These are phyloP conservation scores for Isoetes engelmannii DNA, from an alignment of 83 land plant genomes.

Conservation along the genomic window DNA sequence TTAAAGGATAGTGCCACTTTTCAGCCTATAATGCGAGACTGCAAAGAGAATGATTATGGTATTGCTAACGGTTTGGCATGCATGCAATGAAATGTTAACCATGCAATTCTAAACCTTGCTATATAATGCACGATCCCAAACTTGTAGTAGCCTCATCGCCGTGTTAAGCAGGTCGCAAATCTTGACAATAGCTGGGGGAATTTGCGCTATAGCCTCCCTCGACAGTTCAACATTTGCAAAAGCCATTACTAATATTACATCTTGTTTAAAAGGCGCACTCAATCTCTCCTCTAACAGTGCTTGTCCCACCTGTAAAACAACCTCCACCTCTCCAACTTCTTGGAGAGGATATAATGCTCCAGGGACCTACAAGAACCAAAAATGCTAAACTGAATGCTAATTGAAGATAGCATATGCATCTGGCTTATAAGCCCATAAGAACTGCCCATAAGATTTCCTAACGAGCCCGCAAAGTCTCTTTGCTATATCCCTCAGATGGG, in stretches of 20 bases:
- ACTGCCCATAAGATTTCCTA: conserved; percentile 76
- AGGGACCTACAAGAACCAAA: conserved; percentile 48
- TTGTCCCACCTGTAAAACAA: conserved; percentile 66
- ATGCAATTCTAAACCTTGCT: no score
- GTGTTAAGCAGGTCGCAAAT: conserved; percentile 73
- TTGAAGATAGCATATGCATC: not conserved
- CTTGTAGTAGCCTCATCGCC: conserved; percentile 77
- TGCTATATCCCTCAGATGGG: conserved; percentile 71
- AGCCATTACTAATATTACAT: conserved; percentile 81
- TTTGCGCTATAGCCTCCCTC: conserved; percentile 79
- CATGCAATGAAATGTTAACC: no score
- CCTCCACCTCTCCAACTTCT: conserved; percentile 67
- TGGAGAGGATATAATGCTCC: conserved; percentile 85
- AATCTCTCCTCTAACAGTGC: conserved; percentile 57
- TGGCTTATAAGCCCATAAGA: conserved; percentile 9
- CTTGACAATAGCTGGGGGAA: conserved; percentile 62
- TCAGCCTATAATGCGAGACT: no score
- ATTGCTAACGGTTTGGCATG: no score
- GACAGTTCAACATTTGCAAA: conserved; percentile 88
- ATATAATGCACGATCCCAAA: no score
- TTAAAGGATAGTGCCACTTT: no score
- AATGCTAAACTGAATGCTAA: not conserved
- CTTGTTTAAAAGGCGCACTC: conserved; percentile 66
- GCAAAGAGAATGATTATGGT: no score
- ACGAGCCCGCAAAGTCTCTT: conserved; percentile 71